A percentile compares a stretch with the other conserved stretches of the same genome.
Conservation (phyloP, 2,329 filamentous ascomycete genomes). For the Falciphora oryzae region DNA sequence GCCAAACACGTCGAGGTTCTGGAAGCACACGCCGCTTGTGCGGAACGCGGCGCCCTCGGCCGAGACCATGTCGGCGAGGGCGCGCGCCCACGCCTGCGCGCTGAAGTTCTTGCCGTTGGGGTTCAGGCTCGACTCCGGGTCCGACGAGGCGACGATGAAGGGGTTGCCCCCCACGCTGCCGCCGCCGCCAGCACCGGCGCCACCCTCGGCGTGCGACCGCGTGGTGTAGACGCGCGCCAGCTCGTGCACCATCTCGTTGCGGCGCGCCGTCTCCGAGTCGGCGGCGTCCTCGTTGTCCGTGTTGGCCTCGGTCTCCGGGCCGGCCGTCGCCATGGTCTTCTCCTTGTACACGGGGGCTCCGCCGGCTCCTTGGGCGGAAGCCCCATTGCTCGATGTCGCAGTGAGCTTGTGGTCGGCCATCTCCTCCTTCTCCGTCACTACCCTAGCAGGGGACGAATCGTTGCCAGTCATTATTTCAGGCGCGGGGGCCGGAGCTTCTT, state of each 20-base stretch:
- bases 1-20: slow-evolving; percentile 62
- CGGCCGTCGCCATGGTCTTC: neutral
- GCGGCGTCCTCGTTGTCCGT: slow-evolving; percentile 28
- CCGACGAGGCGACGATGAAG: slow-evolving; percentile 33
- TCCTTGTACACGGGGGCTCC: neutral
- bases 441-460: neutral
- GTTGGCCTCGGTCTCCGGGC: slow-evolving; percentile 22
- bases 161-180: slow-evolving; percentile 35
- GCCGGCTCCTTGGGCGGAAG: neutral
- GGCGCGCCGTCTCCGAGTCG: slow-evolving; percentile 42
- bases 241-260: slow-evolving; percentile 47
- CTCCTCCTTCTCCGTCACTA: neutral
- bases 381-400: neutral
- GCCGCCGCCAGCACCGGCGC: slow-evolving; percentile 20
- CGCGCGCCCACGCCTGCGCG: slow-evolving; percentile 53
- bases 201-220: slow-evolving; percentile 31
- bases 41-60: slow-evolving; percentile 50
- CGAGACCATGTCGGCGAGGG: slow-evolving; percentile 46
- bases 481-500: too few relatives aligned
- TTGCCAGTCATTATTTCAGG: neutral
- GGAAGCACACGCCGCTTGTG: slow-evolving; percentile 59
- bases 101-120: slow-evolving; percentile 44
- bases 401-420: neutral
- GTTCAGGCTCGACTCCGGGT: slow-evolving; percentile 40
- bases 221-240: slow-evolving; percentile 50